Evolutionary conservation across 306 rosid species (phyloP).

Genomic region (Hippophae gyantsensis): DNA sequence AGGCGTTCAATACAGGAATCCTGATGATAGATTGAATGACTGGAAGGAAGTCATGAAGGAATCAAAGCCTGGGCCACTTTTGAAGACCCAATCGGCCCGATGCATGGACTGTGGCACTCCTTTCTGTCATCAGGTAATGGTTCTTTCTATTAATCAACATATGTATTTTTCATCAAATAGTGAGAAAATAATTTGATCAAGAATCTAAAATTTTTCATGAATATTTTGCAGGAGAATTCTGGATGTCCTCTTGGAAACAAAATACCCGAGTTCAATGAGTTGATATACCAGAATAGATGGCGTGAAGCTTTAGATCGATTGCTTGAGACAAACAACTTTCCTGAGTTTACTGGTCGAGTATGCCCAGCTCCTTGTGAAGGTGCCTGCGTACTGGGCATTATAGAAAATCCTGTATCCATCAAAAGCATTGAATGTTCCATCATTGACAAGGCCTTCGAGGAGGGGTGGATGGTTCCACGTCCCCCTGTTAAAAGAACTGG

Average conservation of each 20-base stretch:
- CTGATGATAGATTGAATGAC: constrained; percentile 68
- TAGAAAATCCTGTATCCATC: constrained; percentile 89
- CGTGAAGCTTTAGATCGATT: constrained; percentile 85
- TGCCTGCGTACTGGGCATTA: constrained; percentile 72
- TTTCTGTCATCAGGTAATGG: constrained; percentile 86
- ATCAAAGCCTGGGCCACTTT: constrained; percentile 84
- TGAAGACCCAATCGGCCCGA: constrained; percentile 94
- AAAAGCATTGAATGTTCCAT: constrained; percentile 95
- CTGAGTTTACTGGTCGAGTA: constrained; percentile 96
- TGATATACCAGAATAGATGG: constrained; percentile 96
- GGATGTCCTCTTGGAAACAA: constrained; percentile 99
- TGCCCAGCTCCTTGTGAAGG: constrained; percentile 99
- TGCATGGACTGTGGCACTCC: constrained; percentile 99
- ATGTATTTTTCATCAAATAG: too few relatives aligned
- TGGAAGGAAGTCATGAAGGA: constrained; percentile 95
- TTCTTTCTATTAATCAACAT: background rate
- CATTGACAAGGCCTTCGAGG: constrained; percentile 95
- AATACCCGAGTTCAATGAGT: constrained; percentile 92
- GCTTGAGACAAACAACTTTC: constrained; percentile 97
- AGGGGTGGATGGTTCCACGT: constrained; percentile 98
- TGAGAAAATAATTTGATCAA: background rate
- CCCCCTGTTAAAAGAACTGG: constrained; percentile 83
- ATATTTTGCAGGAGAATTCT: constrained; percentile 66
- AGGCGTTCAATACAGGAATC: constrained; percentile 89
- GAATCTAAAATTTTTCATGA: background rate